Evolutionary conservation across 129 eudicot species (phyloP), one percentile per base, ranked within the genome.

Genomic region (Glebionis coronaria): DNA sequence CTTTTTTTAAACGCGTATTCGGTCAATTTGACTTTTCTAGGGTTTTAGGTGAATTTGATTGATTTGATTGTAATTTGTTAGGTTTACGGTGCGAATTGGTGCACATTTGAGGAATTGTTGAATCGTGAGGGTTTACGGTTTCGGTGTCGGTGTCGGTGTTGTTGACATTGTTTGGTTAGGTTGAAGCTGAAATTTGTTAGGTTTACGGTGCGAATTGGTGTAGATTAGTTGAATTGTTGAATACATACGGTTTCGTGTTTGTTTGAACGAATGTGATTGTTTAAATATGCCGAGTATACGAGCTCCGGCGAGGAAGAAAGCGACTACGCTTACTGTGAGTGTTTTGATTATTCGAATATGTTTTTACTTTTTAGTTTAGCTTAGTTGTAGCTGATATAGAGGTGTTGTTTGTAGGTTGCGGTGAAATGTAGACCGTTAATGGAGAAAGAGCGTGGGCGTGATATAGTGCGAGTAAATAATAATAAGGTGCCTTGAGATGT

Each of bases 321-420:
- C 87, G 52, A 91, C 96, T 11, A 91, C 97, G 52, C 94, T 91
- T 31, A 83, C 96, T 72, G 97, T 91, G 62, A 73, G 88, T 64
- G 5, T 79, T 63, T 67, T 67, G 44, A 21, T 62, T 12, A 12
- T 61, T 65, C 31, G 40, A 27, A 11, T 12, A 23, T 46, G 56
- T n/a, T 47, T n/a, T n/a, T n/a, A n/a, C n/a, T 61, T 35, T 55
- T 8, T 20, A 12, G 61, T 59, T 61, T 5, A 60, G n/a, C 11
- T 6, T 50, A 53, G 38, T 29, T 65, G 35, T 69, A 58, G 49
- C 42, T 31, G 65, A 14, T 67, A 25, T 42, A 50, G 63, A 46
- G 19, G 63, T 62, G 42, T 77, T 73, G 78, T 23, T n/a, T 67
- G 51, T 77, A 91, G 97, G 95, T 91, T 78, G 97, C 96, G 50